Evolutionary conservation across 2,329 filamentous ascomycete genomes (phyloP).

Genomic region (Pseudopyrenochaeta lycopersici): DNA sequence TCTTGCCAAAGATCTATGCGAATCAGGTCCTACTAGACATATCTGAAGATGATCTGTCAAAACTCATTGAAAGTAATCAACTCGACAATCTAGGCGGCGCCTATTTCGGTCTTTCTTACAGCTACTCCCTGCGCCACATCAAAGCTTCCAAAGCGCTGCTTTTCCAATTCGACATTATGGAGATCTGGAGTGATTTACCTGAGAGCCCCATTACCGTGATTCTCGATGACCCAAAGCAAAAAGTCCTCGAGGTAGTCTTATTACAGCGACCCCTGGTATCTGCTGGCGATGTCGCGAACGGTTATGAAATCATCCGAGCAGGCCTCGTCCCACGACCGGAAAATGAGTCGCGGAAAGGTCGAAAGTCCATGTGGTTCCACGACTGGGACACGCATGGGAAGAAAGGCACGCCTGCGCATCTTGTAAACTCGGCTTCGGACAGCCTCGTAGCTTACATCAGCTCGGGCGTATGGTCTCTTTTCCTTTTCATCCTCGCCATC

Average conservation of each 20-base stretch:
- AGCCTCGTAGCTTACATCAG: slow-evolving; percentile 28
- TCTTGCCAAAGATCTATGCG: slow-evolving; percentile 38
- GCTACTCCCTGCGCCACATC: slow-evolving; percentile 31
- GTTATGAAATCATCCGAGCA: slow-evolving; percentile 37
- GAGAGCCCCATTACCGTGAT: slow-evolving; percentile 15
- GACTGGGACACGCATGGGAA: slow-evolving; percentile 41
- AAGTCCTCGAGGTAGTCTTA: slow-evolving; percentile 39
- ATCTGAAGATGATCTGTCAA: slow-evolving; percentile 20
- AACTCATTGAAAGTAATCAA: slow-evolving; percentile 25
- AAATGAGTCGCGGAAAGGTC: neutral
- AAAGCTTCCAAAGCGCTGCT: slow-evolving; percentile 26
- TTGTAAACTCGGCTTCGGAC: slow-evolving; percentile 10
- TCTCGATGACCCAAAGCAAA: slow-evolving; percentile 29
- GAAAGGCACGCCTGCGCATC: slow-evolving; percentile 37
- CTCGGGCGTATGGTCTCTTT: slow-evolving; percentile 35
- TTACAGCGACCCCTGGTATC: slow-evolving; percentile 35
- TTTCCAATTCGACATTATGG: slow-evolving; percentile 42
- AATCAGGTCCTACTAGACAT: slow-evolving; percentile 37
- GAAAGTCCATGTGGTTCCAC: slow-evolving; percentile 34
- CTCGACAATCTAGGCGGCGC: slow-evolving; percentile 33
- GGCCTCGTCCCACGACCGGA: slow-evolving; percentile 19
- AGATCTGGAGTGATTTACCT: slow-evolving; percentile 28
- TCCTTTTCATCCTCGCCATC: slow-evolving; percentile 31
- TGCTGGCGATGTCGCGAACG: slow-evolving; percentile 22
- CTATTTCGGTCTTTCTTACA: slow-evolving; percentile 42